Evolutionary conservation across 2,329 filamentous ascomycete species (phyloP), one percentile per base, ranked within the genome.

Genomic region (Taxawa tesnikishii): DNA sequence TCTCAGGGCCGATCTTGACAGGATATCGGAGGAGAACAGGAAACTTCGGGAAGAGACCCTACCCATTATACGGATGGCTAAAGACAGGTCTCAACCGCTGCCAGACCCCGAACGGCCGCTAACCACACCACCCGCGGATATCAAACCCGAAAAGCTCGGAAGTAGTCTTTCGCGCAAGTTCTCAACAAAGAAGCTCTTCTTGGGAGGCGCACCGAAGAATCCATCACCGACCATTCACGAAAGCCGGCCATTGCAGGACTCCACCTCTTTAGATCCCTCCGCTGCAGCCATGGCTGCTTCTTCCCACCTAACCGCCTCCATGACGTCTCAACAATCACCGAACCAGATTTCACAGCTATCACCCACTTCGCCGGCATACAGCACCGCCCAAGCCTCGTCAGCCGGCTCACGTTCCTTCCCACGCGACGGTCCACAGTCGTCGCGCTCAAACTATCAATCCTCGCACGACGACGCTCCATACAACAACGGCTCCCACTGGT

Each of bases 11-110:
- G 62, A 66, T 37, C 49, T 67, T 29, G 57, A 55, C 38, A 51
- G 61, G 24, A 56, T 67, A 32, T 45, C 79, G 9, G 84, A 94
- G 25, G 87, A 96, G 52, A 94, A 93, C 53, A 73, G 81, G 45
- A 79, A 83, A 43, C 60, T 98, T 41, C 73, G 90, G 35, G 88
- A 96, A 56, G 90, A 98, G 51, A 75, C 94, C 50, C 67, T 96
- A 18, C 88, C 90, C 3, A 79, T 93, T 13, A 74, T 94, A 48
- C 83, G 87, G 40, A 75, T 94, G 49, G 81, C 79, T 47, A 96
- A 96, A 61, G 87, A 96, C 53, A 80, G 80, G 46, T 82, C 85
- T 42, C 83, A 94, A 51, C 88, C 88, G 21, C 65, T 96, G 14
- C 87, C 87, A 26, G 63, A 63, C 23, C 59, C 61, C 16, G 40